These are phyloP conservation scores for Boletus vermiculosoides DNA, from an alignment of 768 basidiomycete genomes.

Conservation along the genomic window DNA sequence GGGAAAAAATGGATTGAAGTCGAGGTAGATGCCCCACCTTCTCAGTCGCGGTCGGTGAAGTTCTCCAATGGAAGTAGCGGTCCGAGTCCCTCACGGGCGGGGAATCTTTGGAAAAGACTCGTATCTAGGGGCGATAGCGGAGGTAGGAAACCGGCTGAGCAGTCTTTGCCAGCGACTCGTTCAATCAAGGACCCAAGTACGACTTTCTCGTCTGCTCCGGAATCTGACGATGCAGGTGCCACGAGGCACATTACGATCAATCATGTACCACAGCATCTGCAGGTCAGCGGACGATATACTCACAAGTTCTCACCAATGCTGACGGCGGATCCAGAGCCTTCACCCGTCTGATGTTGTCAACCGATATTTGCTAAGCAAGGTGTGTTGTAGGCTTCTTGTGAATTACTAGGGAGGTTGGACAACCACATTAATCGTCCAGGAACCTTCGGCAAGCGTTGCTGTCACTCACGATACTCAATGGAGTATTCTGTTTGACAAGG, in stretches of 20 bases:
- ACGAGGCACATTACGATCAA: neutral
- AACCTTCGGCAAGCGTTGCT: constrained; percentile 11
- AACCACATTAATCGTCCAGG: neutral
- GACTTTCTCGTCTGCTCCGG: neutral
- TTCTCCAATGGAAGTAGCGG: neutral
- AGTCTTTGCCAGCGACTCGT: neutral
- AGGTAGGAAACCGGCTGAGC: neutral
- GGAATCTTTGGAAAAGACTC: constrained; percentile 4
- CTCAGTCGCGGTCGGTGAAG: neutral
- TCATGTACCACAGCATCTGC: constrained; percentile 1
- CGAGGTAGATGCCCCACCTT: neutral
- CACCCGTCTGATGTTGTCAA: constrained; percentile 19
- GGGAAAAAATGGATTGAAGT: constrained; percentile 2
- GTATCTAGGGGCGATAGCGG: neutral
- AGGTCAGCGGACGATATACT: neutral
- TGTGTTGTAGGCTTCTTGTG: neutral
- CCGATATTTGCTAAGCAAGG: constrained; percentile 10
- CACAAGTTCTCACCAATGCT: neutral
- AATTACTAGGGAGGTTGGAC: neutral
- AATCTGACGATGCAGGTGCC: neutral
- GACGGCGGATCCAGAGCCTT: neutral
- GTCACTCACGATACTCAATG: constrained; percentile 17
- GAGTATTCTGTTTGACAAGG: constrained; percentile 12
- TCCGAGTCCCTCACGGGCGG: neutral
- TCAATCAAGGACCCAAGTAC: neutral